Evolutionary conservation across 768 basidiomycete species (phyloP).

Genomic region (Auricularia heimuer): DNA sequence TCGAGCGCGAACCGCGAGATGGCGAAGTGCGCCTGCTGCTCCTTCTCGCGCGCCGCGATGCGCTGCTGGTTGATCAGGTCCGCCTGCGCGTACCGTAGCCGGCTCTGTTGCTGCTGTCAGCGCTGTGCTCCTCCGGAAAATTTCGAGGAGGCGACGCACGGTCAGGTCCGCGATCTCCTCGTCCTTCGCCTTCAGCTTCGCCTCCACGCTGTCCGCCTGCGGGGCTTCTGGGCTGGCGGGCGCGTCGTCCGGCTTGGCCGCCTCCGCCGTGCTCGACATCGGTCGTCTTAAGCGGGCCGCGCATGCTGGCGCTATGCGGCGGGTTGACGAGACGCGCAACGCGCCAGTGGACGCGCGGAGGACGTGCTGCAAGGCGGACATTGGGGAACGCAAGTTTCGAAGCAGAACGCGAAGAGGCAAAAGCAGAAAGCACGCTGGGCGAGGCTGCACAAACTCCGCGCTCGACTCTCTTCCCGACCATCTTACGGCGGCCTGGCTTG

Average conservation of each 20-base stretch:
- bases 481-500: no score
- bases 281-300: neutral
- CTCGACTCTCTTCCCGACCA: no score
- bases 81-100: conserved; percentile 85
- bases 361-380: neutral
- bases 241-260: neutral
- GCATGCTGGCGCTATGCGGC: neutral
- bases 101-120: conserved; percentile 43
- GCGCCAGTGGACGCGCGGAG: neutral
- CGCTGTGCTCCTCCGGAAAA: neutral
- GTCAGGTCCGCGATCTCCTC: conserved; percentile 75
- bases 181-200: conserved; percentile 72
- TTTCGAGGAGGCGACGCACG: conserved; percentile 33
- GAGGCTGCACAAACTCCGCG: no score
- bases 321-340: neutral
- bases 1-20: conserved; percentile 87
- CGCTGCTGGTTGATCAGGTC: conserved; percentile 94
- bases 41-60: conserved; percentile 82
- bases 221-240: neutral
- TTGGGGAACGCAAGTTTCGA: no score
- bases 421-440: no score
- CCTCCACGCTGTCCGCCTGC: conserved; percentile 1
- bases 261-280: neutral
- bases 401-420: no score
- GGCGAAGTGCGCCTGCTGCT: conserved; percentile 87